A percentile compares a stretch with the other conserved stretches of the same genome.
These are phyloP conservation scores for Candida dendrica DNA, from an alignment of 805 yeast species.

Conservation along the genomic window DNA sequence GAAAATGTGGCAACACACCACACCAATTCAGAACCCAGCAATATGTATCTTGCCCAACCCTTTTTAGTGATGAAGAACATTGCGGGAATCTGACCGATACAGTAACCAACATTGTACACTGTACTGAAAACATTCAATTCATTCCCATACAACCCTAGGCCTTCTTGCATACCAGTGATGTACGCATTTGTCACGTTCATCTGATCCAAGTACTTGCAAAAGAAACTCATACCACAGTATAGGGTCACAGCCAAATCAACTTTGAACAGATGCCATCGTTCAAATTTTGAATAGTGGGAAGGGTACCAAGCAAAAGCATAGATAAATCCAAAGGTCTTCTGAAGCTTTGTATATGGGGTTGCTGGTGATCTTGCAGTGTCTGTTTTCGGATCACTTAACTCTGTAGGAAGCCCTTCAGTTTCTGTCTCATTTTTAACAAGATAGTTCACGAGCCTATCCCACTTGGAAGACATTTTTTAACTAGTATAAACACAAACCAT, in stretches of 20 bases:
- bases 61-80: background rate
- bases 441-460: background rate
- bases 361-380: background rate
- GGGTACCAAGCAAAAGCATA: slow-evolving; percentile 7
- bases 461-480: background rate
- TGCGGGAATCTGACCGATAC: slow-evolving; percentile 1
- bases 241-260: slow-evolving; percentile 5
- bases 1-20: slow-evolving; percentile 7
- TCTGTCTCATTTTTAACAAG: background rate
- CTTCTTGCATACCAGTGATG: slow-evolving; percentile 49
- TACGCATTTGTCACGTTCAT: slow-evolving; percentile 54
- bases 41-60: slow-evolving; percentile 3
- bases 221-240: slow-evolving; percentile 5
- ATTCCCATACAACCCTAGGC: slow-evolving; percentile 42
- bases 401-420: background rate
- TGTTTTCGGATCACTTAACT: background rate
- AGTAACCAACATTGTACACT: slow-evolving; percentile 2
- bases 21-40: slow-evolving; percentile 4
- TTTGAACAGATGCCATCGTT: slow-evolving; percentile 6
- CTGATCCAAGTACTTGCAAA: slow-evolving; percentile 46
- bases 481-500: no score
- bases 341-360: background rate
- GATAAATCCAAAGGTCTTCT: background rate
- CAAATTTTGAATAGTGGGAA: slow-evolving; percentile 3
- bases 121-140: slow-evolving; percentile 19